A percentile compares a stretch with the other conserved stretches of the same genome.
phyloP scores from a whole-genome alignment of 164 flowering plant genomes.

The Stephania yunnanensis region DNA sequence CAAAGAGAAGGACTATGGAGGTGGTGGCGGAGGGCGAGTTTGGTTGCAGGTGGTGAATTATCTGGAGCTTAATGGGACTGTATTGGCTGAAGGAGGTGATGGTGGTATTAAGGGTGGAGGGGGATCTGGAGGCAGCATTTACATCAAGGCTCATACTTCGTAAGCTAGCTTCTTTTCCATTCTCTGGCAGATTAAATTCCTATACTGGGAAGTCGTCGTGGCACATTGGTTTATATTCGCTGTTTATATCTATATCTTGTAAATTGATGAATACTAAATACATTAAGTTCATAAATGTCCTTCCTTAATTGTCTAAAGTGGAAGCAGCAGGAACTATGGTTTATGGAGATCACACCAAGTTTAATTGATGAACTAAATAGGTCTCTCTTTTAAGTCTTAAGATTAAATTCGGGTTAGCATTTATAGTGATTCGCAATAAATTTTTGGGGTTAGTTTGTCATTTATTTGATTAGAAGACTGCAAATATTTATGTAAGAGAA shows the following conservation, averaged over 20 bases:
- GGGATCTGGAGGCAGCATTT: slow-evolving; percentile 94
- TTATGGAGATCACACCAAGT: not conserved
- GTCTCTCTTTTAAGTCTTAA: not conserved
- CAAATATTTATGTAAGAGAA: not conserved
- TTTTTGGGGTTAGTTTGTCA: not conserved
- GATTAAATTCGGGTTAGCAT: no score
- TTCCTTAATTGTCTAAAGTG: not conserved
- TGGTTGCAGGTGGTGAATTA: slow-evolving; percentile 20
- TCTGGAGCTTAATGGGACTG: slow-evolving; percentile 41
- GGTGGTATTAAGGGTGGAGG: slow-evolving; percentile 86
- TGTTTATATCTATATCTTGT: not conserved
- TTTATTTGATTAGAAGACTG: not conserved
- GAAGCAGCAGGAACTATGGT: not conserved
- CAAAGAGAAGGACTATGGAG: slow-evolving; percentile 62
- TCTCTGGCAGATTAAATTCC: not conserved
- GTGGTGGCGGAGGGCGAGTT: slow-evolving; percentile 75
- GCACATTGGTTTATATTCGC: not conserved
- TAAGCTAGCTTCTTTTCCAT: slow-evolving; percentile 27
- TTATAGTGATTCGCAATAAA: no score
- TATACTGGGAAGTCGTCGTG: no score
- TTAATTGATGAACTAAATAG: not conserved
- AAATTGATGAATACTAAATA: no score
- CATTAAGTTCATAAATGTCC: not conserved
- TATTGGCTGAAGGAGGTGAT: slow-evolving; percentile 79
- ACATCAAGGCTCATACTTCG: slow-evolving; percentile 62